Percentiles rank a stretch among this genome's conserved stretches.
Conservation (phyloP, 2,329 filamentous ascomycete species). For the Trichocomaceae sp. region DNA sequence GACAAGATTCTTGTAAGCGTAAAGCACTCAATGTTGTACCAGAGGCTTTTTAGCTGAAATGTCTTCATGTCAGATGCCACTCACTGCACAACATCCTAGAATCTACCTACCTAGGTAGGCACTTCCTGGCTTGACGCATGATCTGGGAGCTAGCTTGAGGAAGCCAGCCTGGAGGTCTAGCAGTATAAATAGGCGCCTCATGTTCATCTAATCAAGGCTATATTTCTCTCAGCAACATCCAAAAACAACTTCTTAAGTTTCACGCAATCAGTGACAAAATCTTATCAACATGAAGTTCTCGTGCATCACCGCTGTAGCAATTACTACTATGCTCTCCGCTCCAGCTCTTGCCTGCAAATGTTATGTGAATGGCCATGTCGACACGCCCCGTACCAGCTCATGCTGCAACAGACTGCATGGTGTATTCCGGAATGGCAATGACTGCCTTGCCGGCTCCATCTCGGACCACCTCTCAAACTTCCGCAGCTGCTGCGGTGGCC, state of each 20-base stretch:
- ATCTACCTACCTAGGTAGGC: not conserved
- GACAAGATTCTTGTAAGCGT: too few relatives aligned
- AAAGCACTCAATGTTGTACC: too few relatives aligned
- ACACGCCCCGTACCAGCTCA: not conserved
- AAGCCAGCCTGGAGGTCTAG: not conserved
- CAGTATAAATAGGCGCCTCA: too few relatives aligned
- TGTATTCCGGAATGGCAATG: not conserved
- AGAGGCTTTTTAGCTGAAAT: too few relatives aligned
- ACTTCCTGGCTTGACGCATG: not conserved
- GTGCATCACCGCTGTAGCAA: not conserved
- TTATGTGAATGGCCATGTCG: not conserved
- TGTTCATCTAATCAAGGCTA: too few relatives aligned
- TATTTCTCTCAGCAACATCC: not conserved
- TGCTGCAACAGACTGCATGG: not conserved
- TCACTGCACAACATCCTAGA: too few relatives aligned
- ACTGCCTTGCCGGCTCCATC: not conserved
- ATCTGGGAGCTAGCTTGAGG: not conserved
- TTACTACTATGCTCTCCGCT: not conserved
- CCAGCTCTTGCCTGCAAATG: not conserved
- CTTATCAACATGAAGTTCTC: not conserved
- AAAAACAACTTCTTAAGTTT: not conserved
- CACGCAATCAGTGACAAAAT: not conserved
- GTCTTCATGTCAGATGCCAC: too few relatives aligned
- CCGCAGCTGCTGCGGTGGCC: not conserved
- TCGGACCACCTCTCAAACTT: not conserved